phyloP scores from a whole-genome alignment of 768 basidiomycete species.

The Pleurotus citrinopileatus region DNA sequence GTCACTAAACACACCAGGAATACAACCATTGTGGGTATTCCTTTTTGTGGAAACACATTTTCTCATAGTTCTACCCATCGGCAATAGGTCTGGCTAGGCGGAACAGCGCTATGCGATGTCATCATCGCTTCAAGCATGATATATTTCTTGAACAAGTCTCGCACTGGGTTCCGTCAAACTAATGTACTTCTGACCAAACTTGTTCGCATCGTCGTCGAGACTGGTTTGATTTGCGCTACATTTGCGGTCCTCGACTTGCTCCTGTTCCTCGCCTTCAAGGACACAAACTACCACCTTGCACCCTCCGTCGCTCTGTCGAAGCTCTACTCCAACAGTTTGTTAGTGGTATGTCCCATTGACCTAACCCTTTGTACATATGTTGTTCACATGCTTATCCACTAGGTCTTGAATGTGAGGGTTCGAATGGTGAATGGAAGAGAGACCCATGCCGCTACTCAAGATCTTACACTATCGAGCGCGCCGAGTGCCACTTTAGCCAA shows the following conservation, averaged over 20 bases:
- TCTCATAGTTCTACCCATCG: background rate
- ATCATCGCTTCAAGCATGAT: conserved; percentile 21
- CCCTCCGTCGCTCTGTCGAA: conserved; percentile 21
- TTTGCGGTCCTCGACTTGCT: conserved; percentile 21
- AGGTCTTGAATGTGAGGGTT: background rate
- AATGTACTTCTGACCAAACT: conserved; percentile 17
- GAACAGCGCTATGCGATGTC: conserved; percentile 21
- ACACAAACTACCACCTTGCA: conserved; percentile 22
- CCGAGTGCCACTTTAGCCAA: background rate
- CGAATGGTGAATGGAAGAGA: background rate
- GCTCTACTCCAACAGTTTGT: conserved; percentile 22
- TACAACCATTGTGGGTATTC: conserved; percentile 2
- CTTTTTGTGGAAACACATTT: background rate
- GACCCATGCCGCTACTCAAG: background rate
- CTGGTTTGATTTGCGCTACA: conserved; percentile 19
- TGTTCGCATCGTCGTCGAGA: conserved; percentile 21
- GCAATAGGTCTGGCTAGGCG: conserved; percentile 17
- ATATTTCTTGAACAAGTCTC: conserved; percentile 18
- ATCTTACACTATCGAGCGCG: background rate
- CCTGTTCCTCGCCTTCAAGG: conserved; percentile 17
- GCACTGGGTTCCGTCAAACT: conserved; percentile 19
- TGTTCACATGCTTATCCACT: background rate
- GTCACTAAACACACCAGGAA: conserved; percentile 4
- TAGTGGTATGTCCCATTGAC: conserved; percentile 14
- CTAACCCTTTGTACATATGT: background rate